Base-by-base conservation (phyloP, 2,329 filamentous ascomycete genomes). In the Dactylellina drechsleri region DNA sequence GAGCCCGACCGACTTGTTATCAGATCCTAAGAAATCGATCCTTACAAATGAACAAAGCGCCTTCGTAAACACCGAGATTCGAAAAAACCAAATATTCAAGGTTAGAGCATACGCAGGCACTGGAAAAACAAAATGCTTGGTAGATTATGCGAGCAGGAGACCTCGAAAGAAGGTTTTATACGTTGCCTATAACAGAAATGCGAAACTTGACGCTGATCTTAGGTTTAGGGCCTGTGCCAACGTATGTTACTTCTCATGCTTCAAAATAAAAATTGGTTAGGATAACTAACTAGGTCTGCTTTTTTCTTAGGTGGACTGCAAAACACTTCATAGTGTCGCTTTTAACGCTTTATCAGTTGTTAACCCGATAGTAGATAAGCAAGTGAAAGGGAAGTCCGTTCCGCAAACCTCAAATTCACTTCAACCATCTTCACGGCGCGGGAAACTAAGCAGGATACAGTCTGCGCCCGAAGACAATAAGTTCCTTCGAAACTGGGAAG, bases 71-170 rank as follows among this genome's bases (percentile, higher is more conserved):
- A 66, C 67, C 18, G 67, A 78, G 58, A 64, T 79, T 12, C 4
- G 10, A n/a, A 57, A 61, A 12, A 76, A 77, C 0, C 70, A 78
- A 5, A 58, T 79, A 10, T 76, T 79, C 45, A 78, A 79, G 23
- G 65, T 79, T 6, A 72, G 77, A 20, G 78, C 78, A 12, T 79
- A 77, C 47, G 78, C 77, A 4, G 78, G 78, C n/a, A 79, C 78
- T 1, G 78, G 78, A 36, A 79, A 79, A 62, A 79, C 78, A 0
- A 77, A 77, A 57, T 76, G 77, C 60, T 66, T 79, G 10, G 65
- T 75, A 12, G 77, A 79, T 56, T 79, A 79, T 61, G 77, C 77
- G 0, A 77, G 60, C 16, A 56, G 58, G 18, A 47, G 72, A 16
- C 66, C 72, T 8, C 26, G 50, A 1, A 58, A 70, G 36, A 43